Evolutionary conservation across 768 basidiomycete genomes (phyloP), one percentile per base, ranked within the genome.

Genomic region (Rhizopogon rudus): DNA sequence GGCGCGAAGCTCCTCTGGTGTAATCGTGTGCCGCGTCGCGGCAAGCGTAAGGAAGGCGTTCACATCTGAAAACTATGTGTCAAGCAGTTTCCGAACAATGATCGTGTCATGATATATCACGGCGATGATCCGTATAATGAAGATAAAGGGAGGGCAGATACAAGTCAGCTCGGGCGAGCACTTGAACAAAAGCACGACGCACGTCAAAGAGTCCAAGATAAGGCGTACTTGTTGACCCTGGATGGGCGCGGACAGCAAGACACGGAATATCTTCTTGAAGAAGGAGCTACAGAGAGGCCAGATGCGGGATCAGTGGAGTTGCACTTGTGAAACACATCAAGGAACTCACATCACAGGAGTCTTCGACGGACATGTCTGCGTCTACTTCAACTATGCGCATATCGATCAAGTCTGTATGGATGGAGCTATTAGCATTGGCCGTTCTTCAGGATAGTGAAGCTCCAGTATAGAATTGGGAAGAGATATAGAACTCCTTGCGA

Each of bases 1-100:
- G 5, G 78, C 81, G 33, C 76, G 75, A 16, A 87, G 66, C 48
- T 85, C 80, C n/a, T 86, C 84, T 0, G 78, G 75, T 22, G 73
- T 68, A 40, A 87, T 75, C 3, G 84, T 87, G 63, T 91, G 88
- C 44, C 84, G 74, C 3, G 88, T 91, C 6, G 91, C 89, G 9
- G 91, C 91, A 44, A 93, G 74, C 3, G 88, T 89, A 56, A 93
- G 70, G 64, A 92, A 93, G n/a, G 91, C 88, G 65, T 93, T 93
- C 10, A 92, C 87, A 65, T 93, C 91, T 16, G 90, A 84, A 61
- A 82, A 91, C 90, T 93, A 60, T 14, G 49, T 4, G 31, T 33
- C 8, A 33, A 33, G 10, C 7, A n/a, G 57, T 48, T 55, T n/a
- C 57, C 39, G 37, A n/a, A 37, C 16, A 43, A 37, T 20, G 4